Conservation (phyloP, 2,329 filamentous ascomycete genomes). For the Alternaria arborescens region DNA sequence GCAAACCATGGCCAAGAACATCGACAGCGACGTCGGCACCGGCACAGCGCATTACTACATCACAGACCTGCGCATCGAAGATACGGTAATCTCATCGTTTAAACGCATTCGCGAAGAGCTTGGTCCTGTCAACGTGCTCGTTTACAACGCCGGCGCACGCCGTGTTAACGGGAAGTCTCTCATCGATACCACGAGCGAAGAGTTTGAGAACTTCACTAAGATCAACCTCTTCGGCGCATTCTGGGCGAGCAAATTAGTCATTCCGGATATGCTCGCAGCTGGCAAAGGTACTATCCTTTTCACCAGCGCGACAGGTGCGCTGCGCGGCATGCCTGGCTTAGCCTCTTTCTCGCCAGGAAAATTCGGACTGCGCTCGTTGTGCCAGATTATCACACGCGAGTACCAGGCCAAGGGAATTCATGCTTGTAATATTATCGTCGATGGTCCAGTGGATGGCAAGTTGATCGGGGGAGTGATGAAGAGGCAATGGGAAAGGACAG, state of each 20-base stretch:
- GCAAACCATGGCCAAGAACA: constrained; percentile 27
- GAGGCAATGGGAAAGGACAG: background rate
- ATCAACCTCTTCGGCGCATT: background rate
- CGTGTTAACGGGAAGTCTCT: background rate
- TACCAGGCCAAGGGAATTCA: background rate
- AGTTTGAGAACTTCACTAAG: constrained; percentile 1
- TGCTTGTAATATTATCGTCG: background rate
- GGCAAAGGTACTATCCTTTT: background rate
- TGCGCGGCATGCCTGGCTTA: background rate
- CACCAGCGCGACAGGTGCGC: background rate
- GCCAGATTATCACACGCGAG: background rate
- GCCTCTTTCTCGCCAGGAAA: background rate
- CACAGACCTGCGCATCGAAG: background rate
- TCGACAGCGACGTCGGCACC: constrained; percentile 21
- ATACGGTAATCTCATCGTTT: background rate
- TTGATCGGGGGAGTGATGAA: background rate
- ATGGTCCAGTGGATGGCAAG: background rate
- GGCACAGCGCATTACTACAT: constrained; percentile 31
- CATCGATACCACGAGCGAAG: background rate
- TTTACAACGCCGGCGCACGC: background rate
- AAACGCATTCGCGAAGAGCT: constrained; percentile 3
- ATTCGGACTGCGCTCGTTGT: background rate
- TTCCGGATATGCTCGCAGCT: background rate
- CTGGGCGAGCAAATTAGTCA: background rate
- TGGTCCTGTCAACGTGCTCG: background rate